Conservation (phyloP, 805 yeast genomes). For the Pichia californica region DNA sequence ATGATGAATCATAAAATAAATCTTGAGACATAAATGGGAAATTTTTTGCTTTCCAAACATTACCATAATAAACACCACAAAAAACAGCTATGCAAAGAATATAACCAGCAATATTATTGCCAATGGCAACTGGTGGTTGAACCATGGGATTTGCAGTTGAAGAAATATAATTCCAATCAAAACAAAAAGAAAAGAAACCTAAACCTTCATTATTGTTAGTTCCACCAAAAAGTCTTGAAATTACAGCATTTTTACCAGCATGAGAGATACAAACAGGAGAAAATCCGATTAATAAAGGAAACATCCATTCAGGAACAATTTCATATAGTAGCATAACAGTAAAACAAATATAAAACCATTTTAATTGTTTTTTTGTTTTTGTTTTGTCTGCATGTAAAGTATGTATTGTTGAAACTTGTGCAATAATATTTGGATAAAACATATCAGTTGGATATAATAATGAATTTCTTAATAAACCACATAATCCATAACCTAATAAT, state of each 20-base stretch:
- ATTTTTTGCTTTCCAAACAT: conserved; percentile 28
- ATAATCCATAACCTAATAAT: conserved; percentile 26
- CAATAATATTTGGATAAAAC: conserved; percentile 38
- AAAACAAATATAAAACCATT: conserved; percentile 21
- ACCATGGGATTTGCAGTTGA: conserved; percentile 26
- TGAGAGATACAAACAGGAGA: conserved; percentile 25
- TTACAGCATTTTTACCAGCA: conserved; percentile 22
- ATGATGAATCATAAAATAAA: conserved; percentile 23
- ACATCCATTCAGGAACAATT: conserved; percentile 29
- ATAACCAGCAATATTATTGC: conserved; percentile 27
- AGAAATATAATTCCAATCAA: conserved; percentile 30
- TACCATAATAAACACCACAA: conserved; percentile 29
- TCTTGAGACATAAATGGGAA: conserved; percentile 31
- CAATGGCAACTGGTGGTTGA: conserved; percentile 24
- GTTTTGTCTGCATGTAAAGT: conserved; percentile 22
- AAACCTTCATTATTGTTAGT: conserved; percentile 30
- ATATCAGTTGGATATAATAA: conserved; percentile 20
- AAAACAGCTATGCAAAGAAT: conserved; percentile 23
- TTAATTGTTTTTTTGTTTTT: conserved; percentile 19
- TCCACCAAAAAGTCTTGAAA: conserved; percentile 29
- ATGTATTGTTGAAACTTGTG: conserved; percentile 23
- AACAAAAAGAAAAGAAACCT: conserved; percentile 25
- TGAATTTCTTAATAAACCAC: conserved; percentile 25
- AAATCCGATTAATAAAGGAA: conserved; percentile 25
- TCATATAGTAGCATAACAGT: conserved; percentile 23